These are phyloP conservation scores for Grifola frondosa DNA, from an alignment of 1,284 basidiomycete genomes.

Conservation along the genomic window DNA sequence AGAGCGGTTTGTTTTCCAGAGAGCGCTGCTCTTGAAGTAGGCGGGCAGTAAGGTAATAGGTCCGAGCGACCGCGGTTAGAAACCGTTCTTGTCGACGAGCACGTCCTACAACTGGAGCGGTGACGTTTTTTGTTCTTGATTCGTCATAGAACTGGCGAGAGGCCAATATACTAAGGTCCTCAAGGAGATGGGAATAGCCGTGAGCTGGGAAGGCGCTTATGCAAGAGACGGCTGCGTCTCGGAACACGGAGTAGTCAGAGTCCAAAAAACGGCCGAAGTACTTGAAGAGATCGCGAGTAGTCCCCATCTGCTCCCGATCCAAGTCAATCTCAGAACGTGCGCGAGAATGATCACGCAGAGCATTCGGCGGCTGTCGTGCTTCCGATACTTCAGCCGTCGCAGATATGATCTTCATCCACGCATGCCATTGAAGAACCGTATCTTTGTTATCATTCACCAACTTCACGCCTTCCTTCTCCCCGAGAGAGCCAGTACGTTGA, in stretches of 20 bases:
- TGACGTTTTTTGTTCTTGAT: conserved; percentile 50
- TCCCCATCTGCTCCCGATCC: conserved; percentile 74
- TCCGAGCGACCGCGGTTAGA: conserved; percentile 87
- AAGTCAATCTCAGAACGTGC: conserved; percentile 70
- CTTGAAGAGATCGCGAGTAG: conserved; percentile 81
- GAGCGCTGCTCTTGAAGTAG: conserved; percentile 74
- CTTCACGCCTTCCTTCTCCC: conserved; percentile 52
- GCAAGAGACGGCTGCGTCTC: conserved; percentile 84
- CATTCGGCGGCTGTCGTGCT: conserved; percentile 50
- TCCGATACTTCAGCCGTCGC: conserved; percentile 76
- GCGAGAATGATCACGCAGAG: conserved; percentile 69
- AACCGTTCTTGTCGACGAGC: conserved; percentile 77
- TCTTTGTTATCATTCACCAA: conserved; percentile 61
- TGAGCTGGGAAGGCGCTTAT: conserved; percentile 83
- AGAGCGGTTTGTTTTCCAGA: conserved; percentile 73
- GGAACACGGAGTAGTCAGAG: conserved; percentile 80
- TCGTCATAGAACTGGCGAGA: conserved; percentile 85
- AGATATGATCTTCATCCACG: conserved; percentile 83
- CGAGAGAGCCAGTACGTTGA: conserved; percentile 35
- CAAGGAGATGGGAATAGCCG: conserved; percentile 80
- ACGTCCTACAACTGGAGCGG: conserved; percentile 47
- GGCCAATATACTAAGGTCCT: conserved; percentile 80
- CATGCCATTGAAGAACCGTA: conserved; percentile 84
- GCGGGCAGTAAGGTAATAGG: conserved; percentile 84
- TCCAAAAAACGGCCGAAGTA: conserved; percentile 87